A percentile compares a stretch with the other conserved stretches of the same genome.
phyloP scores from a whole-genome alignment of 2,329 filamentous ascomycete genomes.

The Ascosphaera apis region DNA sequence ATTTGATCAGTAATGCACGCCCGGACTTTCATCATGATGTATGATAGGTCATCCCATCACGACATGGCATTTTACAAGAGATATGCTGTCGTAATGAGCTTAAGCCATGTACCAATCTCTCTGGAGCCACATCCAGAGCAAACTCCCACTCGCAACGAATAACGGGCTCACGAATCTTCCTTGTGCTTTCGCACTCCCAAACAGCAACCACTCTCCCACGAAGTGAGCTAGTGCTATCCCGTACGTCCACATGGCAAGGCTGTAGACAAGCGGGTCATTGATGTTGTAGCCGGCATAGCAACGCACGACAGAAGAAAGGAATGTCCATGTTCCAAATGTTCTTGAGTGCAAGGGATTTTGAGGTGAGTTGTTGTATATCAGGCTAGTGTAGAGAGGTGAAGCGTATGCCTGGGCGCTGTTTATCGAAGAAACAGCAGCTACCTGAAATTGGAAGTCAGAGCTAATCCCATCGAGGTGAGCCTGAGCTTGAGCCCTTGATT shows the following conservation, averaged over 20 bases:
- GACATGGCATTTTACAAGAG: no score
- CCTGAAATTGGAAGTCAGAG: constrained; percentile 24
- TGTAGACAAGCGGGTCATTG: constrained; percentile 46
- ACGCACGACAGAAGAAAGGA: constrained; percentile 52
- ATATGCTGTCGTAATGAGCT: no score
- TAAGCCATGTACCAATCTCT: no score
- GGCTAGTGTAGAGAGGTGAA: constrained; percentile 60
- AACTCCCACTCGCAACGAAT: constrained; percentile 31
- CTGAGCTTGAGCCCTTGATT: background rate
- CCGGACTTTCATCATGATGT: no score
- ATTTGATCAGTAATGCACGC: no score
- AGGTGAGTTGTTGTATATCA: constrained; percentile 47
- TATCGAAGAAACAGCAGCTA: constrained; percentile 57
- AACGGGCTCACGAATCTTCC: constrained; percentile 36
- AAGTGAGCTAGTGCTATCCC: constrained; percentile 58
- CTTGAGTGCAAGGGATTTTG: constrained; percentile 55
- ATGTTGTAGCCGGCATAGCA: constrained; percentile 72
- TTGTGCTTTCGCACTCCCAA: constrained; percentile 47
- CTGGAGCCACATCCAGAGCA: no score
- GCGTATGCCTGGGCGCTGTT: constrained; percentile 71
- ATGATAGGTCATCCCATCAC: no score
- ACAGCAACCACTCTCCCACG: constrained; percentile 56
- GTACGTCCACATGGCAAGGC: constrained; percentile 65
- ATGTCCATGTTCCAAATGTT: constrained; percentile 73
- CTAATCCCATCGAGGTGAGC: background rate